These are phyloP conservation scores for Leccinum boreale DNA, from an alignment of 768 basidiomycete genomes.

Conservation along the genomic window DNA sequence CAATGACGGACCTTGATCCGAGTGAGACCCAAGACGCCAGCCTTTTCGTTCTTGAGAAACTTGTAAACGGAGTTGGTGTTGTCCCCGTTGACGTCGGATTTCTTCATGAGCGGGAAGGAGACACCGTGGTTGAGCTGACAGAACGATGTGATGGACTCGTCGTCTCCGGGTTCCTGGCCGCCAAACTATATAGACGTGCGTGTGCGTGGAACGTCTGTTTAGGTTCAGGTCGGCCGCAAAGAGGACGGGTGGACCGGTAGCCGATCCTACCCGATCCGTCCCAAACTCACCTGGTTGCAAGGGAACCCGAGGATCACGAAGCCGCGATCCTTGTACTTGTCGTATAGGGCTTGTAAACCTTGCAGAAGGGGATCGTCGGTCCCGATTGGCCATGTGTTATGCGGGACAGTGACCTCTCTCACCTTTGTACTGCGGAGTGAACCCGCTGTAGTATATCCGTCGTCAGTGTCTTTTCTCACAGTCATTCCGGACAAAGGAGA, in stretches of 20 bases:
- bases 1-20: conserved; percentile 65
- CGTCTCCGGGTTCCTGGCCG: conserved; percentile 80
- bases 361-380: background rate
- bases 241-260: too few relatives aligned
- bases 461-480: background rate
- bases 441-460: conserved; percentile 52
- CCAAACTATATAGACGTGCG: conserved; percentile 54
- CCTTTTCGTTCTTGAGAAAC: conserved; percentile 79
- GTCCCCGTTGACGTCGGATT: conserved; percentile 91
- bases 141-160: conserved; percentile 69
- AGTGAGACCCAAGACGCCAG: conserved; percentile 66
- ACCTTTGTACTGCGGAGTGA: conserved; percentile 80
- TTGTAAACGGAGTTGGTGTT: conserved; percentile 79
- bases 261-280: background rate
- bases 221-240: background rate
- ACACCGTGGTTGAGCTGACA: conserved; percentile 86
- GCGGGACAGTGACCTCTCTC: conserved; percentile 6
- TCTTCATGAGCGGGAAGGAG: conserved; percentile 87
- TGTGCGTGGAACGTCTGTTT: background rate
- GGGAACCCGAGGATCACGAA: conserved; percentile 88
- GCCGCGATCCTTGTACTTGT: conserved; percentile 75
- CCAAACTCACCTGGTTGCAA: conserved; percentile 71
- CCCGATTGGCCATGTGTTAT: background rate
- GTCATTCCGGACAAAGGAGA: too few relatives aligned
- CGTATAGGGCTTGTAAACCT: conserved; percentile 78